A percentile compares a stretch with the other conserved stretches of the same genome.
Evolutionary conservation across 306 rosid genomes (phyloP).

Genomic region (Quercus dentata): DNA sequence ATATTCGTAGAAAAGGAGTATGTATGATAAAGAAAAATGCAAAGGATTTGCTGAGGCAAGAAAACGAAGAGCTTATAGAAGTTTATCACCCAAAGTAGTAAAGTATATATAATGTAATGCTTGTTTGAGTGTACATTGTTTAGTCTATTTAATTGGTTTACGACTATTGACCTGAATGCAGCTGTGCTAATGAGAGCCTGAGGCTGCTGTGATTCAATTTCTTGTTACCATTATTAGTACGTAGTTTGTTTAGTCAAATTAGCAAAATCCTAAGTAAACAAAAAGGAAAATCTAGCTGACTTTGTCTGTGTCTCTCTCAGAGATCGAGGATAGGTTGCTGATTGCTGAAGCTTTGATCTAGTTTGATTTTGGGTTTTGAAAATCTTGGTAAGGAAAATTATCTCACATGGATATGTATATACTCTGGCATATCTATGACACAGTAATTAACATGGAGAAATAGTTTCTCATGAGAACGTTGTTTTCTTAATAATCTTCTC

Average conservation of each 20-base stretch:
- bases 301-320: background rate
- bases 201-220: background rate
- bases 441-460: too few relatives aligned
- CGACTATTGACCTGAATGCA: background rate
- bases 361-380: too few relatives aligned
- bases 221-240: too few relatives aligned
- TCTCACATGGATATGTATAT: too few relatives aligned
- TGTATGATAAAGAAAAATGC: background rate
- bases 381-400: too few relatives aligned
- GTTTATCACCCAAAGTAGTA: background rate
- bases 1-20: background rate
- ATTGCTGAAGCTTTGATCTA: too few relatives aligned
- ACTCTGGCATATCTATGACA: too few relatives aligned
- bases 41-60: background rate
- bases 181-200: background rate
- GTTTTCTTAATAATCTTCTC: too few relatives aligned
- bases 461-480: too few relatives aligned
- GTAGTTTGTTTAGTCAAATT: background rate
- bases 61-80: background rate
- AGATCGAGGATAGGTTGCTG: background rate
- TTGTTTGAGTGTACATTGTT: background rate
- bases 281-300: background rate
- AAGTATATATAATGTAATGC: background rate
- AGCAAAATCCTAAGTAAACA: too few relatives aligned
- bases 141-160: background rate